Base-by-base conservation (phyloP, 2,329 filamentous ascomycete species). In the Gnomoniopsis sp. region DNA sequence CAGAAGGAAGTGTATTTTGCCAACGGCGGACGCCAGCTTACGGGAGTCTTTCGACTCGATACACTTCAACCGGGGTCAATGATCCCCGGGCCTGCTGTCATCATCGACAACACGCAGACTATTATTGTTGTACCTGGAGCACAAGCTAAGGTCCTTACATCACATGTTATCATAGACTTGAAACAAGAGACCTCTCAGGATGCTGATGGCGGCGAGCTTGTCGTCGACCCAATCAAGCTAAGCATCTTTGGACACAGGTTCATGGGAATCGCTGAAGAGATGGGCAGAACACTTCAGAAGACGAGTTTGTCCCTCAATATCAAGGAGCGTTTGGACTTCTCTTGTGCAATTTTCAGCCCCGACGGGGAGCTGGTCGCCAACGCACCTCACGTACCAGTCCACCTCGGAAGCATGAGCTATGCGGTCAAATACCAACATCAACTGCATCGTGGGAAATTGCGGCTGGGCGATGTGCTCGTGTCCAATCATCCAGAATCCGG, bases 251-350 rank as follows among this genome's bases (percentile, higher is more conserved):
- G 77, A 0, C 79, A 84, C 63, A 72, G 81, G 0, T 84, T 84
- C 71, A 83, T 84, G 80, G 77, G 79, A 3, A 82, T 84, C 19
- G 81, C 81, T 0, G 81, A 84, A 59, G 81, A 84, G 62, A 84
- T 84, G 81, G 81, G 81, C 22, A 76, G 77, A 3, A 81, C 80
- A 0, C 69, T 84, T 22, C 80, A 84, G 57, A 80, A 81, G 63
- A 83, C 80, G 0, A 77, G 77, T 0, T 79, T 84, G 8, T 81
- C 78, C 1, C 80, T 77, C 19, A 77, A 75, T 51, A 77, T 77
- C 59, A 75, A 74, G 53, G 74, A 77, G 56, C 69, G 75, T 3
- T 68, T 77, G 0, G 74, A 77, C 65, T 77, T 75, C 55, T 75
- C 72, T 0, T 77, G 75, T 38, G 75, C 75, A 14, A 66, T 77